Conservation (phyloP, 495 filamentous ascomycete species). For the Daldinia caldariorum region DNA sequence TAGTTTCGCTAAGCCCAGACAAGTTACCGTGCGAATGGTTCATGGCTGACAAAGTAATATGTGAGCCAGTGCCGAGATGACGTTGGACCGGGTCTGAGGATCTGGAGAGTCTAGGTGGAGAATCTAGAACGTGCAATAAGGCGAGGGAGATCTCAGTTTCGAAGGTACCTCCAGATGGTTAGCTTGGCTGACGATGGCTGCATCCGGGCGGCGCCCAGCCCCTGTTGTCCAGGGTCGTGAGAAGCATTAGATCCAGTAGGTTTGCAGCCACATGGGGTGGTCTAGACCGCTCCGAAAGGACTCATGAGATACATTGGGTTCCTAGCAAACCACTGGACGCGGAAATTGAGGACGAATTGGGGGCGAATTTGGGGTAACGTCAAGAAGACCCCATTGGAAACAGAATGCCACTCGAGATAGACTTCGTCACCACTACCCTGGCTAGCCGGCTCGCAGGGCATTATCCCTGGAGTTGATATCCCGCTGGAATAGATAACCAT, state of each 20-base stretch:
- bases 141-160: conserved; percentile 21
- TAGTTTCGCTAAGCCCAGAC: conserved; percentile 18
- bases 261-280: conserved; percentile 33
- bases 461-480: conserved; percentile 21
- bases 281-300: conserved; percentile 41
- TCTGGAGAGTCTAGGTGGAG: conserved; percentile 27
- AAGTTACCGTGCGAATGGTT: conserved; percentile 18
- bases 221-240: conserved; percentile 9
- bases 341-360: conserved; percentile 28
- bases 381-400: not conserved
- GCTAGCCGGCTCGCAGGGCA: conserved; percentile 6
- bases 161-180: conserved; percentile 7
- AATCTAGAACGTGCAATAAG: conserved; percentile 39
- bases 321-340: conserved; percentile 27
- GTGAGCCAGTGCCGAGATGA: conserved; percentile 30
- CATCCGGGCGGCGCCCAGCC: conserved; percentile 23
- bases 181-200: conserved; percentile 41
- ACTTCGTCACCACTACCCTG: conserved; percentile 9
- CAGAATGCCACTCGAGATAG: conserved; percentile 14
- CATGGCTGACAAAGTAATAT: conserved; percentile 10
- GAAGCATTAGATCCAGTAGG: conserved; percentile 17
- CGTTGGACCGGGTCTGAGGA: conserved; percentile 23
- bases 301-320: conserved; percentile 42
- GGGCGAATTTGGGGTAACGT: conserved; percentile 34
- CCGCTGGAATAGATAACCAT: conserved; percentile 10